Evolutionary conservation across 169 alveolate genomes (phyloP).

Genomic region (Hepatocystis sp.): DNA sequence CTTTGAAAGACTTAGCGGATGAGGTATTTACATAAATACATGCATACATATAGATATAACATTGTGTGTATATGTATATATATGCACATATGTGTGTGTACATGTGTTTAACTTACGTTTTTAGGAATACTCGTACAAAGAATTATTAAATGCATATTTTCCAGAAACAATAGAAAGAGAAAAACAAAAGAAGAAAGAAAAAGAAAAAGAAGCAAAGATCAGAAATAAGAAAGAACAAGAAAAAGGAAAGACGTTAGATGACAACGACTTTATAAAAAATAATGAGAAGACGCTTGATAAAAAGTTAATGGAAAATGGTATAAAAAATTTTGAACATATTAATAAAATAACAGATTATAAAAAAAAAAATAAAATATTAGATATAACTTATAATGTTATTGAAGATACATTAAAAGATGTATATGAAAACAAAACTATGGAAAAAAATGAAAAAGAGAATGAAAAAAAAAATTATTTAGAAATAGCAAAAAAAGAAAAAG

Average conservation of each 20-base stretch:
- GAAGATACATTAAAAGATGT: conserved; percentile 48
- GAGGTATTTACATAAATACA: conserved; percentile 18
- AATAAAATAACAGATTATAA: conserved; percentile 48
- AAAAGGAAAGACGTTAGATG: neutral
- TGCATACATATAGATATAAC: neutral
- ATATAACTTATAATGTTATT: conserved; percentile 41
- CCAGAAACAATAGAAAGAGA: conserved; percentile 75
- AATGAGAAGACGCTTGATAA: too few species aligned
- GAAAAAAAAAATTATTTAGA: conserved; percentile 47
- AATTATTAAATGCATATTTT: conserved; percentile 46
- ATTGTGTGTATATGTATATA: neutral
- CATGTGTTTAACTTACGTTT: neutral
- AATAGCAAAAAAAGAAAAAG: conserved; percentile 65
- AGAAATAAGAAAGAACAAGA: conserved; percentile 12
- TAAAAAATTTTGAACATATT: conserved; percentile 42
- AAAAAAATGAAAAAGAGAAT: neutral
- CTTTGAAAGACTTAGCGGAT: conserved; percentile 56
- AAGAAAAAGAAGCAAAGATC: conserved; percentile 11
- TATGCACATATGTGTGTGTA: conserved; percentile 12
- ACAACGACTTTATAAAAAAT: too few species aligned
- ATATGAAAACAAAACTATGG: conserved; percentile 4
- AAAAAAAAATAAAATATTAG: conserved; percentile 53
- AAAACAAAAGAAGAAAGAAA: conserved; percentile 26
- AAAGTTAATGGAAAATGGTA: too few species aligned
- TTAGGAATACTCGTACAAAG: conserved; percentile 69